Evolutionary conservation across 768 basidiomycete species (phyloP).

Genomic region (Trametes cinnabarina): DNA sequence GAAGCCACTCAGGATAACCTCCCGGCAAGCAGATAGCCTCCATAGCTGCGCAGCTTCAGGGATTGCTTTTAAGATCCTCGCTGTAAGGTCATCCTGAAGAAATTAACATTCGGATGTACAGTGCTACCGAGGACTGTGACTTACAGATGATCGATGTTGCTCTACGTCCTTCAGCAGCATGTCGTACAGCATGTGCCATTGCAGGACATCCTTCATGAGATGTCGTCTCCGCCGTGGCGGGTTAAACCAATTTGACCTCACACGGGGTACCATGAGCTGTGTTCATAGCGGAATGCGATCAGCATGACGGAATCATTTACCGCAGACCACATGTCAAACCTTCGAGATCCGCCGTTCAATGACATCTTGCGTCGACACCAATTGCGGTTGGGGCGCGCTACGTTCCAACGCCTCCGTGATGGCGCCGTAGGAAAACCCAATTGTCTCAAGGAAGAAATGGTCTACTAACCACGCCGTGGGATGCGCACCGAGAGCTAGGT

Average conservation of each 20-base stretch:
- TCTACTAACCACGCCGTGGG: constrained; percentile 56
- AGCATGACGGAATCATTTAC: neutral
- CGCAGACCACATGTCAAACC: constrained; percentile 25
- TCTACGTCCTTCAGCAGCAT: constrained; percentile 32
- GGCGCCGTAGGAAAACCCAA: constrained; percentile 52
- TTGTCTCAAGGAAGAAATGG: constrained; percentile 61
- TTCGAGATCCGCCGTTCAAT: constrained; percentile 40
- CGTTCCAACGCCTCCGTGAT: constrained; percentile 40
- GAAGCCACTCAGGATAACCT: constrained; percentile 72
- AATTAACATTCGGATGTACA: neutral
- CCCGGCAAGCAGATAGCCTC: constrained; percentile 58
- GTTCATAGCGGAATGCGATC: neutral
- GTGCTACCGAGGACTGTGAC: neutral
- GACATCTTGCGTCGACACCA: constrained; percentile 30
- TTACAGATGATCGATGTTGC: constrained; percentile 20
- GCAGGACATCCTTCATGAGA: constrained; percentile 58
- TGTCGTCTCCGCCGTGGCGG: constrained; percentile 64
- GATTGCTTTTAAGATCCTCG: constrained; percentile 25
- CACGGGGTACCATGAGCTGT: constrained; percentile 58
- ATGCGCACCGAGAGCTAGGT: constrained; percentile 51
- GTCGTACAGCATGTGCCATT: constrained; percentile 68
- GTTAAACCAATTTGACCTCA: constrained; percentile 66
- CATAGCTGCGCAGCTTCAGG: constrained; percentile 52
- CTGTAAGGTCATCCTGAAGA: constrained; percentile 16
- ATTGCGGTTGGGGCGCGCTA: constrained; percentile 16